A percentile compares a stretch with the other conserved stretches of the same genome.
These are phyloP conservation scores for Hirschfeldia incana DNA, from an alignment of 345 rosid species.

Conservation along the genomic window DNA sequence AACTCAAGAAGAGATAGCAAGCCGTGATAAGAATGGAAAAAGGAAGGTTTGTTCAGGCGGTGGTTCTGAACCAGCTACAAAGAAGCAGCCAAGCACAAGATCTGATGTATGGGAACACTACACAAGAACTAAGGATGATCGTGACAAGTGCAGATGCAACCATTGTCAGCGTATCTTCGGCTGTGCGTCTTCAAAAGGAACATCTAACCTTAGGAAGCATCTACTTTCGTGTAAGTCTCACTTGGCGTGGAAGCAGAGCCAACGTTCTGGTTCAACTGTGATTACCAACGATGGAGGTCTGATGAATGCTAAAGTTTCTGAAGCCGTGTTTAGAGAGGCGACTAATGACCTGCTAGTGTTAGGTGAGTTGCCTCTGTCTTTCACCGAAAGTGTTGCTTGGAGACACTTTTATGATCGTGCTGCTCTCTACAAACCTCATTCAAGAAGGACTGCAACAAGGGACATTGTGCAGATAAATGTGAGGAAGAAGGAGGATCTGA, in stretches of 20 bases:
- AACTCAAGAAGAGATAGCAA: not conserved
- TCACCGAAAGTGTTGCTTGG: too few species aligned
- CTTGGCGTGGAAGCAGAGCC: not conserved
- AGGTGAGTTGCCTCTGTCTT: too few species aligned
- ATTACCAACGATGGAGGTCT: not conserved
- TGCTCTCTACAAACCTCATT: too few species aligned
- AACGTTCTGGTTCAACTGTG: not conserved
- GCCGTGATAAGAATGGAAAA: not conserved
- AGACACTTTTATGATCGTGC: too few species aligned
- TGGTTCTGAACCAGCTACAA: not conserved
- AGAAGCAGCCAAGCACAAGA: not conserved
- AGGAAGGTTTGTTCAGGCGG: not conserved
- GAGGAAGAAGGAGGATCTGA: too few species aligned
- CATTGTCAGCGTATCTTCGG: not conserved
- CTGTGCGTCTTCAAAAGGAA: not conserved
- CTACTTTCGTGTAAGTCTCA: not conserved
- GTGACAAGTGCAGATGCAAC: not conserved
- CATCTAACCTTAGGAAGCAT: not conserved
- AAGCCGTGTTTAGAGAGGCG: too few species aligned
- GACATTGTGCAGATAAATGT: too few species aligned
- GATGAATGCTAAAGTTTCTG: too few species aligned
- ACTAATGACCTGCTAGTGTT: too few species aligned
- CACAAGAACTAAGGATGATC: not conserved
- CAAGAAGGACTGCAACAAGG: too few species aligned
- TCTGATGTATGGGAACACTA: not conserved